phyloP scores from a whole-genome alignment of 352 stramenopile genomes.

The Paralagenidium karlingii region DNA sequence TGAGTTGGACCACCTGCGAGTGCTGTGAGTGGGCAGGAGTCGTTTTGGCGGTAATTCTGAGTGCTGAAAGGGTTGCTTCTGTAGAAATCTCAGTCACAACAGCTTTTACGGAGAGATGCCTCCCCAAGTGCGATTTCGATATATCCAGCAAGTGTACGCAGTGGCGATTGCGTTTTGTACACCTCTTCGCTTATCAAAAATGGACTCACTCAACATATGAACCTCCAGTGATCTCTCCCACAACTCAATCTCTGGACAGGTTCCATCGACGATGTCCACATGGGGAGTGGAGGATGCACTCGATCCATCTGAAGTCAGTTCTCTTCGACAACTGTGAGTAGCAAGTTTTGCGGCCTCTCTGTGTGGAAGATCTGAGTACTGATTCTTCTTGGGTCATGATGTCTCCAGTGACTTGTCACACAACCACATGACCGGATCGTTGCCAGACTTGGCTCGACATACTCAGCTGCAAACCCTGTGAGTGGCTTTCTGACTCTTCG shows the following conservation, averaged over 20 bases:
- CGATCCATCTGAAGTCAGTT: constrained; percentile 17
- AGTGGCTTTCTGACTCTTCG: no score
- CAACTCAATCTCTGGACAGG: constrained; percentile 15
- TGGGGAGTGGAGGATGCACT: no score
- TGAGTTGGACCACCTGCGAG: constrained; percentile 24
- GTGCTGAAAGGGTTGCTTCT: neutral
- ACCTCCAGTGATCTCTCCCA: constrained; percentile 14
- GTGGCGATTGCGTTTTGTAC: neutral
- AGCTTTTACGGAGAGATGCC: constrained; percentile 22
- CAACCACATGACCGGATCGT: neutral
- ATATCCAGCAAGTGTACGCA: constrained; percentile 26
- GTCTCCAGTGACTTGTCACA: neutral
- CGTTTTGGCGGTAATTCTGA: neutral
- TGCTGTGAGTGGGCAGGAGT: constrained; percentile 22
- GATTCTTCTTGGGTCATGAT: constrained; percentile 8
- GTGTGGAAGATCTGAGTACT: constrained; percentile 9
- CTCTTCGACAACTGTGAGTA: constrained; percentile 6
- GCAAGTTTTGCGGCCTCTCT: constrained; percentile 2
- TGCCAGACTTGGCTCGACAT: no score
- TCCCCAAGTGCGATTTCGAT: constrained; percentile 14
- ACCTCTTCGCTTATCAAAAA: neutral
- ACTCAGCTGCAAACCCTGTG: no score
- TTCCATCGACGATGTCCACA: constrained; percentile 16
- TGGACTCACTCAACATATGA: neutral
- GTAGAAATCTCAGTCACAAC: constrained; percentile 48